These are phyloP conservation scores for Trichoderma cornu-damae DNA, from an alignment of 2,329 filamentous ascomycete genomes.

Conservation along the genomic window DNA sequence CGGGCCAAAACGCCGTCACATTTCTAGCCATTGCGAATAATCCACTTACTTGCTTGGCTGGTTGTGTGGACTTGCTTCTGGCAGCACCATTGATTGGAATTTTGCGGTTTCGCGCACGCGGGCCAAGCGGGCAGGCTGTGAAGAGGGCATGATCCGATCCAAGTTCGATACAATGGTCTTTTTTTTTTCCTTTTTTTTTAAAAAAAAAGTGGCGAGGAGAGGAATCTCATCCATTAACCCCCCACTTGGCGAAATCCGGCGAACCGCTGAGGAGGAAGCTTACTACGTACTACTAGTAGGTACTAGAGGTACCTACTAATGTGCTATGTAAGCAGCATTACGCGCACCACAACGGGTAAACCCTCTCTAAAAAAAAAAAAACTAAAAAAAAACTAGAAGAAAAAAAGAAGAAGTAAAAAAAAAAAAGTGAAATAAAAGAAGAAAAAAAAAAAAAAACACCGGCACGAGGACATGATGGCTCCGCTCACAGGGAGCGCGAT, in stretches of 20 bases:
- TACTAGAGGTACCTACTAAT: no score
- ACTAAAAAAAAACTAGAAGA: neutral
- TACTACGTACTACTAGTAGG: no score
- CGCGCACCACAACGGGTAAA: no score
- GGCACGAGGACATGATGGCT: neutral
- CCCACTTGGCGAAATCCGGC: conserved; percentile 4
- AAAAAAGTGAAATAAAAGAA: no score
- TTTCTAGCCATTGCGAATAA: neutral
- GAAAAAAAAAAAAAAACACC: no score
- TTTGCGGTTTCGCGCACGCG: neutral
- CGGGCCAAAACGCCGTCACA: conserved; percentile 3
- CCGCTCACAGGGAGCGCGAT: neutral
- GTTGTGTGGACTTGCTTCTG: neutral
- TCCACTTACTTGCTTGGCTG: neutral
- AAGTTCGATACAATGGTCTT: neutral
- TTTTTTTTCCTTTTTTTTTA: neutral
- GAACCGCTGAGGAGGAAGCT: conserved; percentile 17
- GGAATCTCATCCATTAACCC: neutral
- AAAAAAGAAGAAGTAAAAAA: no score
- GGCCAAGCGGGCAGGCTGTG: neutral
- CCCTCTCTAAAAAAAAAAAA: no score
- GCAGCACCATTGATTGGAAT: conserved; percentile 9
- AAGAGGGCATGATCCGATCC: conserved; percentile 6
- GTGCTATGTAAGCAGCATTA: no score
- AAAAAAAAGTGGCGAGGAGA: no score